Conservation (phyloP, 1,139 yeast species). For the Hanseniaspora uvarum region DNA sequence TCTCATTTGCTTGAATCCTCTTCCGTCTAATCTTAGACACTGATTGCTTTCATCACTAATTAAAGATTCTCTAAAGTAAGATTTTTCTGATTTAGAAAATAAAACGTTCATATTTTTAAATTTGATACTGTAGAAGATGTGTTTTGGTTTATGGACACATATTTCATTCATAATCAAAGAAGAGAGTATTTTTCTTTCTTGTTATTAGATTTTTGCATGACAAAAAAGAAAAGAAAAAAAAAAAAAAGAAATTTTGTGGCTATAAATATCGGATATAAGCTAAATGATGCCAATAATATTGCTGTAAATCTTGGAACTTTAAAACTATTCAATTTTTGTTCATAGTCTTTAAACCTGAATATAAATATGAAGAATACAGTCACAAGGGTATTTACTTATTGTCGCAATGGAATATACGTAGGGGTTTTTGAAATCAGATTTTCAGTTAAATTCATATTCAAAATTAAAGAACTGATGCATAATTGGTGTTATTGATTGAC, state of each 20-base stretch:
- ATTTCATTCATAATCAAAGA: background rate
- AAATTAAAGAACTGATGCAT: background rate
- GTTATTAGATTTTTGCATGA: background rate
- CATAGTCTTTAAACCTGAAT: background rate
- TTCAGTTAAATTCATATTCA: too few species aligned
- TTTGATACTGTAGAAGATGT: background rate
- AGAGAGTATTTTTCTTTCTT: too few species aligned
- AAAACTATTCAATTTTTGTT: background rate
- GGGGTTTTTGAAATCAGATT: too few species aligned
- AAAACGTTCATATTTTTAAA: slow-evolving; percentile 38
- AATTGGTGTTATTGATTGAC: background rate
- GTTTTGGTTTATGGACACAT: background rate
- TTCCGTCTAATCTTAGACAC: slow-evolving; percentile 73
- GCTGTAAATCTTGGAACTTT: background rate
- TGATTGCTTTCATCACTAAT: slow-evolving; percentile 34
- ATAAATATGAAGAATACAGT: too few species aligned
- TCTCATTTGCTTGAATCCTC: slow-evolving; percentile 62
- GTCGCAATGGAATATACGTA: too few species aligned
- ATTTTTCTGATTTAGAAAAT: slow-evolving; percentile 75
- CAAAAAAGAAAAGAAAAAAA: background rate
- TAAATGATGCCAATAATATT: background rate
- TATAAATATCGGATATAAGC: background rate
- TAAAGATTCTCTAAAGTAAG: slow-evolving; percentile 67
- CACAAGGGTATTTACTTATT: too few species aligned
- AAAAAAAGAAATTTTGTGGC: background rate